Conservation (phyloP, 139 green algal genomes). For the Micractinium sp. region DNA sequence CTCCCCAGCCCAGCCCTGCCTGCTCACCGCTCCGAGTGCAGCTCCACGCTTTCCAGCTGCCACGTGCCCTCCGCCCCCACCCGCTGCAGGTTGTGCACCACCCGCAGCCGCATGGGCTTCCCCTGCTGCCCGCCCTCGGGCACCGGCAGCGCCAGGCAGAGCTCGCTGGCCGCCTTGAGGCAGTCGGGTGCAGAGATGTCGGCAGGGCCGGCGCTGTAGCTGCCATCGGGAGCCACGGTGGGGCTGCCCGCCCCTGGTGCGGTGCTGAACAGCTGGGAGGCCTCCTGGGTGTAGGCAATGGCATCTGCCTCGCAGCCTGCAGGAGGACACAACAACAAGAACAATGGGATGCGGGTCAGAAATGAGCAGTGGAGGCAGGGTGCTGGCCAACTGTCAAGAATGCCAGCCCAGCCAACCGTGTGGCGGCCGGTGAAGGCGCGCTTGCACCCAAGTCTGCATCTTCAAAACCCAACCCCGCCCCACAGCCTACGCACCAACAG, state of each 20-base stretch:
- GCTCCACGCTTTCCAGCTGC: slow-evolving; percentile 42
- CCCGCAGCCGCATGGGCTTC: slow-evolving; percentile 43
- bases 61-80: slow-evolving; percentile 37
- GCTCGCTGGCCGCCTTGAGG: neutral
- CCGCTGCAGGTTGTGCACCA: slow-evolving; percentile 55
- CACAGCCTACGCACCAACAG: slow-evolving; percentile 50
- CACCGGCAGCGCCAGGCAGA: slow-evolving; percentile 24
- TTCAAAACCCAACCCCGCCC: too few relatives aligned
- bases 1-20: neutral
- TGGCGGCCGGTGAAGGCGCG: neutral
- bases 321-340: too few relatives aligned
- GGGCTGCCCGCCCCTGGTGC: neutral
- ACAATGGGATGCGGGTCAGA: neutral
- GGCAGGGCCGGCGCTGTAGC: slow-evolving; percentile 37
- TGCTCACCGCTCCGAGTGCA: slow-evolving; percentile 56
- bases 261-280: slow-evolving; percentile 12
- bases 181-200: slow-evolving; percentile 15
- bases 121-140: neutral
- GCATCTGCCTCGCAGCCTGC: slow-evolving; percentile 81
- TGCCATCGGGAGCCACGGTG: slow-evolving; percentile 32
- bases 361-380: neutral
- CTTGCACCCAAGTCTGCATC: neutral
- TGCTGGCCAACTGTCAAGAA: neutral
- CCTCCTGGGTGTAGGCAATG: slow-evolving; percentile 48
- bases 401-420: too few relatives aligned